Conservation (phyloP, 2,329 filamentous ascomycete genomes). For the Fonsecaea multimorphosa region DNA sequence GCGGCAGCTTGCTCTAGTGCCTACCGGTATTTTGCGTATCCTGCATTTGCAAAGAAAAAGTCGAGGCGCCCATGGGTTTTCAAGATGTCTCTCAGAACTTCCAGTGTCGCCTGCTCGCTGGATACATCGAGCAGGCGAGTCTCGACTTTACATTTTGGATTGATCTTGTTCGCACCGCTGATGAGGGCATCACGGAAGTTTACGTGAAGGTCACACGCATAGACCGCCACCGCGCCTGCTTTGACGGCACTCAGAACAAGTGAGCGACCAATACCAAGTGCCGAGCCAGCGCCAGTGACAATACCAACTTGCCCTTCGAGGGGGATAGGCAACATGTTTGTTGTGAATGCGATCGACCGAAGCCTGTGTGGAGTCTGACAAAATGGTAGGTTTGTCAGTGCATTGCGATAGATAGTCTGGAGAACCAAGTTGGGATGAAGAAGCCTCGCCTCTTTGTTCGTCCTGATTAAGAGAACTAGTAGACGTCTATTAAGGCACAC, state of each 20-base stretch:
- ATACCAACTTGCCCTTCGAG: conserved; percentile 34
- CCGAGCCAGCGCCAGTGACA: conserved; percentile 41
- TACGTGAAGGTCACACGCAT: not conserved
- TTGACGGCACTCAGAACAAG: conserved; percentile 32
- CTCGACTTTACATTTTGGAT: not conserved
- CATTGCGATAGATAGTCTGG: no score
- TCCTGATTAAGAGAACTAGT: no score
- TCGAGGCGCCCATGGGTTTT: conserved; percentile 3
- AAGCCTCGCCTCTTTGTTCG: no score
- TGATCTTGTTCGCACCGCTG: not conserved
- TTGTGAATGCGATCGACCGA: no score
- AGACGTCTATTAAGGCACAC: no score
- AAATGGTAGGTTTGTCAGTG: no score
- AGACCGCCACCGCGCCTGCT: not conserved
- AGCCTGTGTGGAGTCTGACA: no score
- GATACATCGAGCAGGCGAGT: not conserved
- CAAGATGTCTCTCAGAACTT: not conserved
- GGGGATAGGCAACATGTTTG: no score
- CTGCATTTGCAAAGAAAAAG: conserved; percentile 10
- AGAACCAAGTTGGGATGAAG: no score
- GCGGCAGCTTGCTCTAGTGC: no score
- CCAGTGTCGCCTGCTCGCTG: not conserved
- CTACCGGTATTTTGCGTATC: not conserved
- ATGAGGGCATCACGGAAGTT: not conserved
- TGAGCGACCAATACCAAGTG: conserved; percentile 40